Conservation (phyloP, 2,329 filamentous ascomycete genomes). For the Colletotrichum sansevieriae region DNA sequence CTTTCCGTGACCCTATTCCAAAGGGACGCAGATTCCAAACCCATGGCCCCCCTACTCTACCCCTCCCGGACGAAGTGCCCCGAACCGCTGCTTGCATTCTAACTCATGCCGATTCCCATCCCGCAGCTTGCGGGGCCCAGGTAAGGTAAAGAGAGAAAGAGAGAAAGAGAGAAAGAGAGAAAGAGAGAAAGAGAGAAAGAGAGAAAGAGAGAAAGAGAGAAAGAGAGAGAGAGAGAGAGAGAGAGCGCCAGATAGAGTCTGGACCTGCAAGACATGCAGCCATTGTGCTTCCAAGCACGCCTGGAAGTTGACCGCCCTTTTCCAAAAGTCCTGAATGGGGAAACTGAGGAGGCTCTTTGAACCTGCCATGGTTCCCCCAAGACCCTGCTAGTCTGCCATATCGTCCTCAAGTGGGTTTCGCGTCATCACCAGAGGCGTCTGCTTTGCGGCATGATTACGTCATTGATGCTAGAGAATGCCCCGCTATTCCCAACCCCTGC, state of each 20-base stretch:
- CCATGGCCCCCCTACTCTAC: background rate
- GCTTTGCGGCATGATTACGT: constrained; percentile 31
- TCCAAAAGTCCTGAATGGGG: no score
- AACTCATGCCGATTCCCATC: background rate
- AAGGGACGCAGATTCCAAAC: background rate
- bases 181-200: no score
- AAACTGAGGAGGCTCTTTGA: background rate
- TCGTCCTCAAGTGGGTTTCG: constrained; percentile 2
- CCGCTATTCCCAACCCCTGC: constrained; percentile 24
- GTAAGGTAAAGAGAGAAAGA: no score
- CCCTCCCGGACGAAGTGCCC: constrained; percentile 20
- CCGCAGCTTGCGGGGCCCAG: background rate
- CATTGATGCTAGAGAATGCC: constrained; percentile 16
- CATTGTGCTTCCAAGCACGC: background rate
- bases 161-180: no score
- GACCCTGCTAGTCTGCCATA: background rate
- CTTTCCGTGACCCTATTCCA: background rate
- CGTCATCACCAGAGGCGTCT: constrained; percentile 7
- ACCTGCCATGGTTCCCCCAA: background rate
- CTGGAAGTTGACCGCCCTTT: background rate
- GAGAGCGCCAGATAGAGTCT: background rate
- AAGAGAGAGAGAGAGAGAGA: no score
- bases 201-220: no score
- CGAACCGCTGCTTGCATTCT: background rate
- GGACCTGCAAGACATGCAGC: constrained; percentile 3